These are phyloP conservation scores for Diaporthe sp. DNA, from an alignment of 2,329 filamentous ascomycete genomes.

Conservation along the genomic window DNA sequence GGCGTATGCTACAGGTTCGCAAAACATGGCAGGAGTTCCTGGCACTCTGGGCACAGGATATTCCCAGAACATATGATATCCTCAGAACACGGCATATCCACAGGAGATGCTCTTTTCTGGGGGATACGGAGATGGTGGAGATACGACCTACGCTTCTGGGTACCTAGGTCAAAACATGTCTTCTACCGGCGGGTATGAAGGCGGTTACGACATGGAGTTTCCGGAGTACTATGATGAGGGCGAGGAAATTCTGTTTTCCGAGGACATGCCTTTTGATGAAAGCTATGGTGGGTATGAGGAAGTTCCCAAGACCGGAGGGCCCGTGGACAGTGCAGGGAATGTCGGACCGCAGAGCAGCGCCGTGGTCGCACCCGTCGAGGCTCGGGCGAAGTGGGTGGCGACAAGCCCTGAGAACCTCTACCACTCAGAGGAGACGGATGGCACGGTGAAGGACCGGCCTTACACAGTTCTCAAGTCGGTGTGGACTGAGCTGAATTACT, in stretches of 20 bases:
- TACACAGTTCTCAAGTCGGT: fast-evolving
- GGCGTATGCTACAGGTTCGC: not conserved
- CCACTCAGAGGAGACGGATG: not conserved
- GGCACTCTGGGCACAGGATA: not conserved
- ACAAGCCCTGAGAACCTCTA: not conserved
- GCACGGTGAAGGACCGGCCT: too few relatives aligned
- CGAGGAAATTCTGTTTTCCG: not conserved
- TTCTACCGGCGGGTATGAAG: not conserved
- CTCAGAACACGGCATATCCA: too few relatives aligned
- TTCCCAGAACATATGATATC: fast-evolving
- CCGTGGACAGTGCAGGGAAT: not conserved
- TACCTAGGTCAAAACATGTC: not conserved
- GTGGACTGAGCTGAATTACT: not conserved
- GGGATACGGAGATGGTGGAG: not conserved
- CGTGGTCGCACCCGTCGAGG: not conserved
- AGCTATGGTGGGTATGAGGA: not conserved
- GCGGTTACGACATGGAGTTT: fast-evolving
- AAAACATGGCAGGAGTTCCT: too few relatives aligned
- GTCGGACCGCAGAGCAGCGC: not conserved
- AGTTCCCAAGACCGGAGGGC: not conserved
- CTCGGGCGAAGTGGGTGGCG: not conserved
- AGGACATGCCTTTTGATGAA: not conserved
- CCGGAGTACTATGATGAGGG: not conserved
- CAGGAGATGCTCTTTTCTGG: too few relatives aligned
- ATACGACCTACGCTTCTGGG: not conserved